phyloP scores from a whole-genome alignment of 2,329 filamentous ascomycete genomes.

The Ophiocordyceps camponoti-saundersi region DNA sequence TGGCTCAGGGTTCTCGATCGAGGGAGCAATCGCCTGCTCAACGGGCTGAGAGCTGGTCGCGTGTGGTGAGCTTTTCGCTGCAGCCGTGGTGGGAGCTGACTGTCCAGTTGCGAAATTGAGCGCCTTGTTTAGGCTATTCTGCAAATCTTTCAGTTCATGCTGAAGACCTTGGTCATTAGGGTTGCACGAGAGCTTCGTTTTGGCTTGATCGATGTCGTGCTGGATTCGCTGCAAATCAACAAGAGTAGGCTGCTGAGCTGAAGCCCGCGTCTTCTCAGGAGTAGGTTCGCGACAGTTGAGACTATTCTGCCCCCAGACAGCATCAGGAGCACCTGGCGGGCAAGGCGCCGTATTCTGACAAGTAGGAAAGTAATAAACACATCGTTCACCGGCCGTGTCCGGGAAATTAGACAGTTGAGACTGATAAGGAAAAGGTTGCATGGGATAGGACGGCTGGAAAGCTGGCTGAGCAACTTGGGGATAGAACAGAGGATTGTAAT shows the following conservation, averaged over 20 bases:
- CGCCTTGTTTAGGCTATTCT: constrained; percentile 12
- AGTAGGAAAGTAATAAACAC: background rate
- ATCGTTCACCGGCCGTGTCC: background rate
- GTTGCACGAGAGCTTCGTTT: constrained; percentile 7
- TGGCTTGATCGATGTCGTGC: constrained; percentile 9
- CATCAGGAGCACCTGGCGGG: background rate
- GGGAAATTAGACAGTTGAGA: background rate
- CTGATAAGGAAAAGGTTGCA: background rate
- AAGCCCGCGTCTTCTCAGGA: background rate
- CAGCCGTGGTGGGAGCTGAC: background rate
- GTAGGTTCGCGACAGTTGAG: background rate
- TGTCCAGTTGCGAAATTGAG: constrained; percentile 10
- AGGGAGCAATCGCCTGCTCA: background rate
- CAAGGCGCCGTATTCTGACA: background rate
- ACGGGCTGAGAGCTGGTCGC: background rate
- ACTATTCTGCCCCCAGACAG: background rate
- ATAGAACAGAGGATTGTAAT: background rate
- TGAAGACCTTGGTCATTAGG: constrained; percentile 9
- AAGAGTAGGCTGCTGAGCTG: background rate
- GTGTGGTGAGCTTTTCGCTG: background rate
- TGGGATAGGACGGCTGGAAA: background rate
- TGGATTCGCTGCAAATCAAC: constrained; percentile 11
- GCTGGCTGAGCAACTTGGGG: background rate
- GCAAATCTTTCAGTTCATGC: constrained; percentile 9
- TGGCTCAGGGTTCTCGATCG: background rate